These are phyloP conservation scores for Saccharomycopsis babjevae DNA, from an alignment of 805 yeast genomes.

Conservation along the genomic window DNA sequence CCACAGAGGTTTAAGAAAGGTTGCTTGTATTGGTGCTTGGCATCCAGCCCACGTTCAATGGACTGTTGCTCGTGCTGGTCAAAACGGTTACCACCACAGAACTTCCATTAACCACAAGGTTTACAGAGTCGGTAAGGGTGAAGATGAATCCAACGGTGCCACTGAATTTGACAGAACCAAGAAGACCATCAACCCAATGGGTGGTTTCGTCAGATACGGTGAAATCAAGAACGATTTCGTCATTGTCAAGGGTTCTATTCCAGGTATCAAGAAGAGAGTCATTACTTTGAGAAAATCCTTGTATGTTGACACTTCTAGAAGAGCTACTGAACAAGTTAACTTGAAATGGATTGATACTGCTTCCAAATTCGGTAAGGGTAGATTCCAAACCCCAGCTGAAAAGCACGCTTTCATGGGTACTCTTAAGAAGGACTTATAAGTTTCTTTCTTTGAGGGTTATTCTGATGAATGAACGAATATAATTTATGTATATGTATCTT, in stretches of 20 bases:
- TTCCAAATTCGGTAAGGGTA: conserved; percentile 99
- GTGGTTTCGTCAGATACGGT: conserved; percentile 99
- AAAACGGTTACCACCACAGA: conserved; percentile 99
- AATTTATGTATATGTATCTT: background rate
- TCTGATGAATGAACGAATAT: background rate
- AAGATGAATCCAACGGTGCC: conserved; percentile 87
- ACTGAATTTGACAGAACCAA: conserved; percentile 98
- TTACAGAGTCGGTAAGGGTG: conserved; percentile 98
- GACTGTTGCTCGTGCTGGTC: conserved; percentile 99
- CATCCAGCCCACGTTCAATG: conserved; percentile 99
- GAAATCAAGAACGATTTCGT: conserved; percentile 94
- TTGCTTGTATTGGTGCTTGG: conserved; percentile 99
- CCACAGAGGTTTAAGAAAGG: conserved; percentile 99
- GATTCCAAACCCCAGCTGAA: conserved; percentile 99
- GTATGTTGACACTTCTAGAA: conserved; percentile 95
- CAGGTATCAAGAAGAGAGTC: conserved; percentile 99
- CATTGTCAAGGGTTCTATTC: conserved; percentile 96
- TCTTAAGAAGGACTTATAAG: conserved; percentile 84
- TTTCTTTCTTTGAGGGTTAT: background rate
- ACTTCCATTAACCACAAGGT: conserved; percentile 99
- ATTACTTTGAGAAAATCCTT: conserved; percentile 97
- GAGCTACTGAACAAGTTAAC: conserved; percentile 90
- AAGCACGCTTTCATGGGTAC: conserved; percentile 99
- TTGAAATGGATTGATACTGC: conserved; percentile 99
- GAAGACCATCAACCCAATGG: conserved; percentile 99